Percentiles rank a stretch among this genome's conserved stretches.
Conservation (phyloP, 176 grass and related monocot genomes). For the Zizania latifolia region DNA sequence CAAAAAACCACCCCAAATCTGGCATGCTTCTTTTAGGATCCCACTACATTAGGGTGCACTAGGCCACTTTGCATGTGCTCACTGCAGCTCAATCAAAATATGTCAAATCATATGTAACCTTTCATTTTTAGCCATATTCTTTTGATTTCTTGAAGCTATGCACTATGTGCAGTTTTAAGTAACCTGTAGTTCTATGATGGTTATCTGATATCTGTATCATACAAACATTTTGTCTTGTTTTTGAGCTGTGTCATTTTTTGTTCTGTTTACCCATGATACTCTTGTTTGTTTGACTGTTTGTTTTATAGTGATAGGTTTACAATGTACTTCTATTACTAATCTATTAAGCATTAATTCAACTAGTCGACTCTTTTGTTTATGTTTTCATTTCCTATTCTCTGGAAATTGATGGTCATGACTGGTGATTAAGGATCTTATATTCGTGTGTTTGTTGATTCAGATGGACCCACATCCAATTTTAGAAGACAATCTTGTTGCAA, state of each 20-base stretch:
- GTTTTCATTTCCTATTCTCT: background rate
- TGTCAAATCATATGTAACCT: background rate
- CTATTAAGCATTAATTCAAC: background rate
- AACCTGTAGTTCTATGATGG: background rate
- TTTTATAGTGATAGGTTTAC: background rate
- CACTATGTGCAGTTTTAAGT: background rate
- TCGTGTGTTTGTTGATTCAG: conserved; percentile 47
- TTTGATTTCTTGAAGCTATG: background rate
- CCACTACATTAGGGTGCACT: background rate
- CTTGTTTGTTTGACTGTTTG: background rate
- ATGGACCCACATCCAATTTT: conserved; percentile 63
- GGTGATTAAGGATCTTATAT: conserved; percentile 32
- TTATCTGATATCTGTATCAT: background rate
- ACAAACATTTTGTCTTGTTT: background rate
- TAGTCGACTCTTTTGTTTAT: background rate
- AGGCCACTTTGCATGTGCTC: background rate
- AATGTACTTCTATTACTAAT: background rate
- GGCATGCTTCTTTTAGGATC: background rate
- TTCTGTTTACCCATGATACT: background rate
- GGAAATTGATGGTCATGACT: background rate
- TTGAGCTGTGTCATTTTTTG: background rate
- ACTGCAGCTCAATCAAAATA: background rate
- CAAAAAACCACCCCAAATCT: background rate
- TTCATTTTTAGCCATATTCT: background rate
- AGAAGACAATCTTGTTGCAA: conserved; percentile 76